Conservation (phyloP, 306 rosid genomes). For the Quercus bicolor region DNA sequence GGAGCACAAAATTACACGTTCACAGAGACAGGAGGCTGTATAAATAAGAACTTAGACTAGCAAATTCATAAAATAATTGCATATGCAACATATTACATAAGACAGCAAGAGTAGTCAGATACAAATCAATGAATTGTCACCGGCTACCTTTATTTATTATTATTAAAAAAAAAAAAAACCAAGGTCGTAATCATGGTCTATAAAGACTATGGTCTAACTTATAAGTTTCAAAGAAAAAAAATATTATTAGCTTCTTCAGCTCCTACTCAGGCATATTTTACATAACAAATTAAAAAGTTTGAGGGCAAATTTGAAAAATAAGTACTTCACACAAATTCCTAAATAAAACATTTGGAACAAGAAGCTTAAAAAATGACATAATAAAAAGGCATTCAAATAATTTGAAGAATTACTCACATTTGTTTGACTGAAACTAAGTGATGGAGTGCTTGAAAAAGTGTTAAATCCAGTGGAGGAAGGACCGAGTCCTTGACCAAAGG, state of each 20-base stretch:
- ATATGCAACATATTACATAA: background rate
- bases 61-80: background rate
- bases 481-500: background rate
- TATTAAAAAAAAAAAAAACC: background rate
- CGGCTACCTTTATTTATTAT: background rate
- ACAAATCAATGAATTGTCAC: background rate
- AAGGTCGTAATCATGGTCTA: background rate
- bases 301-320: background rate
- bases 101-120: background rate
- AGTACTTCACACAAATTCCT: background rate
- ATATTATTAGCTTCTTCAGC: background rate
- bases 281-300: background rate
- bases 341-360: background rate
- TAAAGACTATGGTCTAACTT: background rate
- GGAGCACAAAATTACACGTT: background rate
- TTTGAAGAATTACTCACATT: slow-evolving; percentile 41
- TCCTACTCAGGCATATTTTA: background rate
- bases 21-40: background rate
- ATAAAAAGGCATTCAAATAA: background rate
- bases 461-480: too few relatives aligned
- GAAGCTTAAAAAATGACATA: background rate
- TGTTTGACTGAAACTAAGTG: slow-evolving; percentile 58
- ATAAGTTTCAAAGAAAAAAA: background rate
- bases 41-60: background rate
- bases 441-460: slow-evolving; percentile 19